Conservation (phyloP, 2,329 filamentous ascomycete species). For the Metarhizium brunneum region DNA sequence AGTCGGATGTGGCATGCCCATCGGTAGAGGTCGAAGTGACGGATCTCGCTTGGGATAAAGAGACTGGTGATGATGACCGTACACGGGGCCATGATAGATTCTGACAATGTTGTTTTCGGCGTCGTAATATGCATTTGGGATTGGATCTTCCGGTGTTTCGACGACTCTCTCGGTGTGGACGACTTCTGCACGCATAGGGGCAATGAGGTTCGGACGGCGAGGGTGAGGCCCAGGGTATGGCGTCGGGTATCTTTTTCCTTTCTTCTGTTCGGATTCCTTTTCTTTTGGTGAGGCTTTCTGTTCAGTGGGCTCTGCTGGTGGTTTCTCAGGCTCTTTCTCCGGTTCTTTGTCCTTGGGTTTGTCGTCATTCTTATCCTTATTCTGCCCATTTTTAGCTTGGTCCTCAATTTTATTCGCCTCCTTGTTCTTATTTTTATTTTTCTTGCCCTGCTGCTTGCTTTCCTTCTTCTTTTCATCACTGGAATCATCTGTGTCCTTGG, state of each 20-base stretch:
- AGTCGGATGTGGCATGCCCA: conserved; percentile 33
- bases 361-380: conserved; percentile 10
- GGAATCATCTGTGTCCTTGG: conserved; percentile 11
- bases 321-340: conserved; percentile 3
- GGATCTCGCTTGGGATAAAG: conserved; percentile 34
- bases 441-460: conserved; percentile 9
- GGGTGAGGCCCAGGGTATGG: conserved; percentile 20
- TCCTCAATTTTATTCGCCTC: conserved; percentile 7
- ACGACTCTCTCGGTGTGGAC: conserved; percentile 47
- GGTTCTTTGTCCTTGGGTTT: conserved; percentile 2
- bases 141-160: conserved; percentile 41
- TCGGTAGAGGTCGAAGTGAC: conserved; percentile 22
- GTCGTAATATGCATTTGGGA: conserved; percentile 52
- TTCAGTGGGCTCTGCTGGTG: neutral
- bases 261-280: conserved; percentile 7
- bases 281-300: neutral
- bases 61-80: conserved; percentile 37
- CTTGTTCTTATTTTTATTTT: neutral
- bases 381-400: conserved; percentile 8
- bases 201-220: conserved; percentile 34
- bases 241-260: conserved; percentile 16
- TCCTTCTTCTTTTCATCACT: conserved; percentile 10
- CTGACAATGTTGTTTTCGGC: conserved; percentile 40
- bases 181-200: conserved; percentile 38
- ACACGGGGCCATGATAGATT: conserved; percentile 48